Base-by-base conservation (phyloP, 495 filamentous ascomycete species). In the Thermothielavioides terrestris region DNA sequence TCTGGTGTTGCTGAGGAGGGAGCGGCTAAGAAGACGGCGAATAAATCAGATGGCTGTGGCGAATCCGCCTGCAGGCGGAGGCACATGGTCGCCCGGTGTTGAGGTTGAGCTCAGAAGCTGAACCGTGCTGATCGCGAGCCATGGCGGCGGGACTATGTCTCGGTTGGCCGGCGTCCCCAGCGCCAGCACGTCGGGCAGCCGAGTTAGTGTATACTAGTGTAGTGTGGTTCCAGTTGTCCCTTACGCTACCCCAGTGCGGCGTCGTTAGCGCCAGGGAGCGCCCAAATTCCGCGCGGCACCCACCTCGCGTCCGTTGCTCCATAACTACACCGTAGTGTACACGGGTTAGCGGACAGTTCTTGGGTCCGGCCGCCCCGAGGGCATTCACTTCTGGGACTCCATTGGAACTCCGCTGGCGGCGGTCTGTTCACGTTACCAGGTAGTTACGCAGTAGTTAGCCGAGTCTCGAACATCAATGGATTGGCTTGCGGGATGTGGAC, bases 61-160 rank as follows among this genome's bases (percentile, higher is more conserved):
- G 43, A 61, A n/a, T 59, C 38, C 42, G 54, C 52, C 51, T 42
- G 28, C n/a, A 17, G 31, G 30, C 15, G 27, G 23, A 42, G 49
- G 54, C 59, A 59, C 54, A 61, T 62, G 61, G 58, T 59, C 44
- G 32, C 21, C 25, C 31, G n/a, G n/a, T n/a, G n/a, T n/a, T n/a
- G n/a, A n/a, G n/a, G 43, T 52, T 57, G 59, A 57, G 61, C 53
- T 62, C n/a, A n/a, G n/a, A n/a, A 58, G 50, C 50, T 18, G 34
- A 42, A 44, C 38, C 31, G 31, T 40, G 21, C 25, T 44, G 32
- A 42, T n/a, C n/a, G n/a, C n/a, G n/a, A n/a, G n/a, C n/a, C n/a
- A n/a, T n/a, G n/a, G n/a, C n/a, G n/a, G n/a, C n/a, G n/a, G n/a
- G n/a, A n/a, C n/a, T n/a, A n/a, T n/a, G n/a, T n/a, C n/a, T n/a